Base-by-base conservation (phyloP, 73 alveolate species). In the Diophrys sp. region DNA sequence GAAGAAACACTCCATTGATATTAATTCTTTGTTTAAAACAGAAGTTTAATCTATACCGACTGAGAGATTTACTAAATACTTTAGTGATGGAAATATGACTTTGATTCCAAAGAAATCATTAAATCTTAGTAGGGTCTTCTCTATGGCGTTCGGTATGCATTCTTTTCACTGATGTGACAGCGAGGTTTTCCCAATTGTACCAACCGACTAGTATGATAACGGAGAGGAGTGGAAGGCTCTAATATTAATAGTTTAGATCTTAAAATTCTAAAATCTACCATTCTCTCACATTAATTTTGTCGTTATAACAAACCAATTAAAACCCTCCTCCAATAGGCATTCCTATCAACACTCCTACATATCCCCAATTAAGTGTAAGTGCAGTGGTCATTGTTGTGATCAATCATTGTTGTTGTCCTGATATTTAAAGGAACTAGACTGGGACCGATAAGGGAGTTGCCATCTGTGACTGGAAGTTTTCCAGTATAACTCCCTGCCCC, bases 1-100 rank as follows among this genome's bases (percentile, higher is more conserved):
- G 75, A 75, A 82, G 28, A 82, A 82, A 54, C 81, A 80, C 5
- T 5, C n/a, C 5, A 44, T 44, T 18, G 62, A 44, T 44, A 18
- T 44, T 5, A 44, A 44, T 44, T 11, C 5, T 5, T 11, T 44
- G 5, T 44, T 44, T 44, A 44, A 44, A 11, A 18, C 5, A 44
- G 62, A 44, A 18, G n/a, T 44, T 44, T 11, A 44, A 44, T 5
- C 5, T 5, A 44, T 44, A 44, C 62, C 62, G 62, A 44, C 62
- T 5, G 5, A 44, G 62, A 44, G 62, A 18, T 44, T 44, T 44
- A 44, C n/a, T 44, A 44, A 44, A 44, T 44, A 44, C 62, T 44
- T 44, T 44, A 18, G 18, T 44, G 5, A 44, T 5, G 18, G 18
- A 18, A 44, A 11, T 18, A 44, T 11, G 18, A 44, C n/a, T 44